Evolutionary conservation across 257 asterid genomes (phyloP).

Genomic region (Gentiana straminea): DNA sequence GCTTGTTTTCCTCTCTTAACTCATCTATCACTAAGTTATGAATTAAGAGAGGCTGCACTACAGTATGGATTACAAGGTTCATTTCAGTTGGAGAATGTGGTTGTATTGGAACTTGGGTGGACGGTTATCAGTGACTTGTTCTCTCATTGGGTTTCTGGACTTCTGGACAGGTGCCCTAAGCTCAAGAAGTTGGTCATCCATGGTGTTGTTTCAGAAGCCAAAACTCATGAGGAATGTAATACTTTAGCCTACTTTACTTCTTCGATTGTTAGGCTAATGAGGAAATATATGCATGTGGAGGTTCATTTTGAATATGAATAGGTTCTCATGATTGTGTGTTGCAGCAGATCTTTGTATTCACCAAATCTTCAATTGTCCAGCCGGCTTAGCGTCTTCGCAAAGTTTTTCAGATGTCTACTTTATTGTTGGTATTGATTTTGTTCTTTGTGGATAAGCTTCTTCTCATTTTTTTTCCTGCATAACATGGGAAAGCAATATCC

Average conservation of each 20-base stretch:
- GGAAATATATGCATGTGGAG: constrained; percentile 60
- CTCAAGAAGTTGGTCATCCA: constrained; percentile 65
- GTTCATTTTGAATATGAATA: constrained; percentile 76
- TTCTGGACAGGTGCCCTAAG: constrained; percentile 64
- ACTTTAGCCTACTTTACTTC: constrained; percentile 64
- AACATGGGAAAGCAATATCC: constrained; percentile 9
- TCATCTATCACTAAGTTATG: constrained; percentile 67
- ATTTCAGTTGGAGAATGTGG: constrained; percentile 57
- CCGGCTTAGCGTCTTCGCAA: constrained; percentile 10
- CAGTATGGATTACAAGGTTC: constrained; percentile 69
- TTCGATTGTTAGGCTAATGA: constrained; percentile 59
- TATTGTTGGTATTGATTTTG: constrained; percentile 2
- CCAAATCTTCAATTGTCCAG: constrained; percentile 1
- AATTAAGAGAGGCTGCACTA: constrained; percentile 58
- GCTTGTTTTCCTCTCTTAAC: constrained; percentile 64
- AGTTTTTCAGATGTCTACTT: constrained; percentile 8
- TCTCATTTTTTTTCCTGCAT: constrained; percentile 5
- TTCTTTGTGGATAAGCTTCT: constrained; percentile 7
- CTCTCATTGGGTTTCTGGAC: constrained; percentile 66
- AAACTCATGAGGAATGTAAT: constrained; percentile 78
- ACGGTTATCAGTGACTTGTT: constrained; percentile 62
- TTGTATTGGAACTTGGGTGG: constrained; percentile 88
- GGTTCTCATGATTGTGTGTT: constrained; percentile 4
- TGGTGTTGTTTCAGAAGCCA: constrained; percentile 84
- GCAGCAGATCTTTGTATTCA: background rate